These are phyloP conservation scores for Wickerhamomyces tratensis DNA, from an alignment of 805 yeast species.

Conservation along the genomic window DNA sequence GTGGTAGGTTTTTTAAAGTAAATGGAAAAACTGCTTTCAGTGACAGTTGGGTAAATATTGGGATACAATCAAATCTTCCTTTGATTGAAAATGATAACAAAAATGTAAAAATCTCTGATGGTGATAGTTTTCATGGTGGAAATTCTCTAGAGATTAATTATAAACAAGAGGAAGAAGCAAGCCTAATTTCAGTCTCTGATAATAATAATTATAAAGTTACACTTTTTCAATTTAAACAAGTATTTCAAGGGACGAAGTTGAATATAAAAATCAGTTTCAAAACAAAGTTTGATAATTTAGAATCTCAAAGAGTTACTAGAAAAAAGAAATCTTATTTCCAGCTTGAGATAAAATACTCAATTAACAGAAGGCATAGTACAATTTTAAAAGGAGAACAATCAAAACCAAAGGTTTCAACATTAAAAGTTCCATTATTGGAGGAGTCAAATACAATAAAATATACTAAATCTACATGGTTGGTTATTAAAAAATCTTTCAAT, in stretches of 20 bases:
- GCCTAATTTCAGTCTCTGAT: constrained; percentile 1
- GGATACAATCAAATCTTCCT: constrained; percentile 27
- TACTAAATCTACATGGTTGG: too few relatives aligned
- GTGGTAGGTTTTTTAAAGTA: constrained; percentile 23
- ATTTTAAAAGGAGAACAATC: neutral
- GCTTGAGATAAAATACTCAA: constrained; percentile 21
- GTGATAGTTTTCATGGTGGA: constrained; percentile 27
- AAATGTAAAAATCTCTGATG: constrained; percentile 10
- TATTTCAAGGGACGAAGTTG: constrained; percentile 8
- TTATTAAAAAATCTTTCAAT: too few relatives aligned
- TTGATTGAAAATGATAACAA: constrained; percentile 8
- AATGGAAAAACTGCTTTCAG: constrained; percentile 21
- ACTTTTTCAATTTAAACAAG: constrained; percentile 15
- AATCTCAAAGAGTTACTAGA: too few relatives aligned
- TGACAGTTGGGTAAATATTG: constrained; percentile 27
- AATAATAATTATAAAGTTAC: constrained; percentile 10
- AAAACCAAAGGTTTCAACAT: too few relatives aligned
- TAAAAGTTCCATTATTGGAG: too few relatives aligned
- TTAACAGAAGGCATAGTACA: constrained; percentile 23
- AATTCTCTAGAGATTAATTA: constrained; percentile 20
- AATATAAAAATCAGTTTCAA: constrained; percentile 11
- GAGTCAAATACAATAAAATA: too few relatives aligned
- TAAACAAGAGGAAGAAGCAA: too few relatives aligned
- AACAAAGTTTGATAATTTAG: too few relatives aligned
- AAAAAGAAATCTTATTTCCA: constrained; percentile 17